Percentiles rank a stretch among this genome's conserved stretches.
Conservation (phyloP, 331 rosid species). For the Rosa hybrid region DNA sequence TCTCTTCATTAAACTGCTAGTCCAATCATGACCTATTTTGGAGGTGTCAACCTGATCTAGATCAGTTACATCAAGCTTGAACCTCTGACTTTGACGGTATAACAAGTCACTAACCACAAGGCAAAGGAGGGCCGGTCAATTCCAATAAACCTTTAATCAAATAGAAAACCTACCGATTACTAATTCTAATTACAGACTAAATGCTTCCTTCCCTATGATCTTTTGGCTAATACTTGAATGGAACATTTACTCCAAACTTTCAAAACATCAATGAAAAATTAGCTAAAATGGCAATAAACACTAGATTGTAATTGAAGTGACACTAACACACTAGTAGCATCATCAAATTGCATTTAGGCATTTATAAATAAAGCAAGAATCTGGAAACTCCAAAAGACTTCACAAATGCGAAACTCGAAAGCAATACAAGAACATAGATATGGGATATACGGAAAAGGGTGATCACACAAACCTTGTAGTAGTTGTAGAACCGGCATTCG, state of each 20-base stretch:
- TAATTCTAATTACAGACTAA: neutral
- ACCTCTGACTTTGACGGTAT: neutral
- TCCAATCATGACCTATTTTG: neutral
- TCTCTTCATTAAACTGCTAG: neutral
- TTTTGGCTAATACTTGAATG: neutral
- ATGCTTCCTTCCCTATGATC: neutral
- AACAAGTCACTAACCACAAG: neutral
- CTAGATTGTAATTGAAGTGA: neutral
- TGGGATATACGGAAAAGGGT: neutral
- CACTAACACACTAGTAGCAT: neutral
- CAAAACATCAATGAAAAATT: neutral
- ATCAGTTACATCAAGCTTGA: neutral
- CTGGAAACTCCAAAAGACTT: neutral
- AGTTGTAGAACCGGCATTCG: slow-evolving; percentile 59
- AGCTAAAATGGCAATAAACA: neutral
- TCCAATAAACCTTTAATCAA: neutral
- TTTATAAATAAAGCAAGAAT: neutral
- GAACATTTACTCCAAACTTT: neutral
- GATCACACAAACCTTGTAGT: slow-evolving; percentile 52
- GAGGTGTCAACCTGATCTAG: slow-evolving; percentile 6
- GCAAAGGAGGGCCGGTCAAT: neutral
- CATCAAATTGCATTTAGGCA: neutral
- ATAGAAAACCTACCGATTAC: neutral
- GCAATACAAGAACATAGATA: neutral
- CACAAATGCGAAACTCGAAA: neutral